Base-by-base conservation (phyloP, 1,284 basidiomycete species). In the Heterobasidion annosum region DNA sequence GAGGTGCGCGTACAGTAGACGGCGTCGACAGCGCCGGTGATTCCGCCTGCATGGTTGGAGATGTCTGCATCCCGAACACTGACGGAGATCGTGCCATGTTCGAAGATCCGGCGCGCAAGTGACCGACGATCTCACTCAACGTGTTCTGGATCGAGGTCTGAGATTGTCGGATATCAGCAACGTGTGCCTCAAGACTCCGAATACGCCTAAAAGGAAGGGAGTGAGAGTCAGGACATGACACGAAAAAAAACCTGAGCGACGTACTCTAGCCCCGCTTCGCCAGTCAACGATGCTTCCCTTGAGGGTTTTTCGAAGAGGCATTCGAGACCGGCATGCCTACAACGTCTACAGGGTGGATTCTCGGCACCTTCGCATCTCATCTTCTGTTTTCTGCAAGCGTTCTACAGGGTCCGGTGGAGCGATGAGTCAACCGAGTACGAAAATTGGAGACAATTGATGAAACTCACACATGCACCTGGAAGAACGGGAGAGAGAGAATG, bases 221-320 rank as follows among this genome's bases (percentile, higher is more conserved):
- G 50, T 10, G 45, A 57, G 56, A 52, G 57, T 50, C 63, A 15
- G 56, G 50, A 61, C 42, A 42, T 57, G 54, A 18, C 40, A 42
- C 33, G 46, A 35, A 50, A 42, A 53, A 45, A 56, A 48, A 50
- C 52, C n/a, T 4, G 35, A 34, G 25, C 57, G 45, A 77, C 89
- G 70, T 68, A 93, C 91, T 93, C 91, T 58, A 93, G 72, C 3
- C 92, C 91, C 37, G 90, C 89, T 73, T 88, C 89, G 56, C 91
- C 91, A 2, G 91, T 89, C 48, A 91, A 76, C 55, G 84, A 88
- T 15, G 88, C 85, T 66, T 91, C 88, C 61, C 89, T 79, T 10
- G 85, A 84, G 3, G 92, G 91, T 60, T 93, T 94, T 67, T 94
- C 91, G 63, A 95, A 94, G 16, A 93, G 77, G 72, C 92, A 95